Evolutionary conservation across 108 stramenopile genomes (phyloP), one percentile per base, ranked within the genome.

Genomic region (Discostella stelligeroides): DNA sequence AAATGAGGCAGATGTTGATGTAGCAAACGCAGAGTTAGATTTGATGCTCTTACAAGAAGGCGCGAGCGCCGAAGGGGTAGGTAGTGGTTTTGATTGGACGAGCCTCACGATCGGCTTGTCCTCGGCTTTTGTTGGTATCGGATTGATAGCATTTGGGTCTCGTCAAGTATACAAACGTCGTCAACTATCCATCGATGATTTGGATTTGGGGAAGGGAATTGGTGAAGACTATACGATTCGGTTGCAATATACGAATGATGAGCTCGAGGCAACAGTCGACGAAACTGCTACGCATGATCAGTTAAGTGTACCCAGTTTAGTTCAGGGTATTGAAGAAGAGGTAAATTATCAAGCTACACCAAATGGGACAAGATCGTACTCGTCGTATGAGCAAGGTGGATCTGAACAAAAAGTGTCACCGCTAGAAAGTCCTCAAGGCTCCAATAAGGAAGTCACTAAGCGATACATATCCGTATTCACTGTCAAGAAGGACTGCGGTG

Each of bases 381-480:
- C 12, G 61, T 56, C 42, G 30, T 13, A 24, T 54, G 53, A 54
- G 50, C 41, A 37, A 27, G 61, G 17, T 47, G 43, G n/a, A 42
- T 66, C 24, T 27, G 7, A 25, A 53, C 23, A 23, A 20, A 53
- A 27, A 53, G 37, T 56, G 30, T 72, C 70, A n/a, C 77, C 77
- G 2, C 63, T 79, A 12, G 77, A 79, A 27, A 69, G 45, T 10
- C 65, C 70, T 37, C 25, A 21, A 25, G 64, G 43, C 14, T 37
- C 57, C 21, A 54, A 23, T 14, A 27, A 38, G 1, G 11, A 58
- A 37, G 17, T 37, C 14, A 40, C 55, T 5, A 24, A 58, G 4
- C 58, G 77, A 20, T 79, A 72, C 56, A 56, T 79, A 20, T 79
- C 77, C 12, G 70, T 79, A 27, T 79, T 79, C 25, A 79, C 77